Evolutionary conservation across 2,329 filamentous ascomycete genomes (phyloP), one percentile per base, ranked within the genome.

Genomic region (Fusarium caatingaense): DNA sequence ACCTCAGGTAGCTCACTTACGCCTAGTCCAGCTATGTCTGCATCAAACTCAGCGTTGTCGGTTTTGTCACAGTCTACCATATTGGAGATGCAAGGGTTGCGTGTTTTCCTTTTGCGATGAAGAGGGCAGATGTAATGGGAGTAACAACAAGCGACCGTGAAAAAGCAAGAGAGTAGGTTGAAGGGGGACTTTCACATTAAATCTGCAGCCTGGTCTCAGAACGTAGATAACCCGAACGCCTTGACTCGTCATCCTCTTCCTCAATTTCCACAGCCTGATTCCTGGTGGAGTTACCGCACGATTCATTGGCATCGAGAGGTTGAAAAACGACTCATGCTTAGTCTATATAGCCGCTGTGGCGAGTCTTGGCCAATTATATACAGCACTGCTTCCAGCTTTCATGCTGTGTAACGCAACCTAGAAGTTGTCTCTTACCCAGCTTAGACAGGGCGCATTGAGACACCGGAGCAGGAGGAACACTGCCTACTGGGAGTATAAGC

Each of bases 11-110:
- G 4, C 1, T 15, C 0, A 47, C 27, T n/a, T 8, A 64, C 60
- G 18, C 60, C 57, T 8, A 42, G 20, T 4, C 57, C 60, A 13
- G 60, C 60, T 13, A 64, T 48, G 2, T 64, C 60, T 5, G 60
- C 42, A 3, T 64, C 60, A 6, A 64, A 62, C 1, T 48, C 23
- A 1, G 56, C 48, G 4, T 30, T 2, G 3, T 27, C 20, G 1
- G 8, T 0, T 3, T 37, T n/a, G 34, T 12, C 10, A 37, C 34
- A 37, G 34, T 37, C 18, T 12, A 37, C 34, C 34, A 37, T 37
- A 11, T n/a, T n/a, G 9, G 9, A 10, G 16, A 18, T 34, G 8
- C 5, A 10, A 18, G 2, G 32, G 32, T 34, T 3, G 8, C 5
- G 16, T 11, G 32, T 18, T 37, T 18, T 37, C 9, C 32, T 37